Base-by-base conservation (phyloP, 164 flowering plant genomes). In the Kalanchoe fedtschenkoi region DNA sequence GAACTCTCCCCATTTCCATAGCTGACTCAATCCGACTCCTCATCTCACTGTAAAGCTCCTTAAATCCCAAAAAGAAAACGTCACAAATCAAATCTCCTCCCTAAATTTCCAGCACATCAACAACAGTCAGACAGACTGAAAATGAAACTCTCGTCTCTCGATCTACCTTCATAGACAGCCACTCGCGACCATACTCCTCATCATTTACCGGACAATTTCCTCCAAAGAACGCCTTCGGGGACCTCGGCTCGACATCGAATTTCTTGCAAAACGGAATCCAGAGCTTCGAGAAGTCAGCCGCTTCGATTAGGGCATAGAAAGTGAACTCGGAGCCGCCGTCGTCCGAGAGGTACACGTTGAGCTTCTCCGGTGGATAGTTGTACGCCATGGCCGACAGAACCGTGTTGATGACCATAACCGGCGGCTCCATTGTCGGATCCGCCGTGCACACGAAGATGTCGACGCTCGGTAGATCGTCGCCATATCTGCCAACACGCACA, bases 401-500 rank as follows among this genome's bases (percentile, higher is more conserved):
- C 1, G 77, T 74, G 67, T 44, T 65, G 3, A 67, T 24, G 62
- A 74, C 77, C 69, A 67, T 21, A 0, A 28, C 19, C 28, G 74
- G 69, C 10, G 77, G 77, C 74, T 74, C 74, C 6, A 43, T 29
- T 1, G 13, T 34, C 2, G 71, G 66, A 30, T 74, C 77, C 8
- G 77, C 77, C 29, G 77, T 70, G 74, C 77, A 71, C 41, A 70
- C 71, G 22, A 74, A 74, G 1, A 71, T n/a, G 61, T 74, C 77
- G 24, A 74, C 66, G 1, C 43, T 37, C 3, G 73, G 74, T 24
- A 70, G 30, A 4, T 35, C 56, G n/a, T 64, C 59, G 54, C 24
- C 68, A 26, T 60, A 58, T 16, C 69, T 72, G 54, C n/a, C n/a
- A 61, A 17, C 16, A 26, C 14, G 6, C 19, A 35, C 16, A 44